Base-by-base conservation (phyloP, 352 stramenopile species). In the Chrysophaeum taylorii region DNA sequence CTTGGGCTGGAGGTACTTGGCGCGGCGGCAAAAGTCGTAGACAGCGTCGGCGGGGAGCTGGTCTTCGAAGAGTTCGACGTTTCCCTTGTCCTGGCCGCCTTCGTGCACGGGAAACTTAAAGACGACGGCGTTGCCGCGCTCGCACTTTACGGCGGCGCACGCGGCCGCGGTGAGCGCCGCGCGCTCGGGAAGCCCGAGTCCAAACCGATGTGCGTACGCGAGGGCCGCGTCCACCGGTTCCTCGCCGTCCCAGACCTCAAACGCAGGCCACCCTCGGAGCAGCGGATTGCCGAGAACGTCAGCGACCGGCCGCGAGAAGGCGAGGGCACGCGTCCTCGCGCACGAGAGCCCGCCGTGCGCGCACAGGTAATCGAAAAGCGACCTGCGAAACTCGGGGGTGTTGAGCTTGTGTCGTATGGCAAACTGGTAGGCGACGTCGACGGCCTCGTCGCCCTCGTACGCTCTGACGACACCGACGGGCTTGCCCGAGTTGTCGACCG, bases 231-330 rank as follows among this genome's bases (percentile, higher is more conserved):
- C 57, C 31, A n/a, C 36, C 2, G 57, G 33, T n/a, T 66, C 57
- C 57, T 66, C 57, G 57, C 31, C 57, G 33, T 66, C 57, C 57
- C 57, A 66, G 57, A 66, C 23, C 21, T 66, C 57, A 9, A 66
- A 42, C 23, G 15, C 27, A 2, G 31, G 27, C 33, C 35, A 66
- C 33, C 29, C 4, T 9, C 1, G 1, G 33, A 66, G 41, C 16
- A 23, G 9, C 33, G 15, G 5, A 23, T 21, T 36, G 33, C 33
- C 35, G 33, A 66, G 31, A n/a, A 66, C n/a, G 14, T 66, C 57
- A 31, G 57, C 31, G 18, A n/a, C 12, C 2, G 33, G 9, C 35
- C 57, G 57, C 1, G 57, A 66, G n/a, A 66, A 66, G 33, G 45
- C 57, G 14, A 31, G 15, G 21, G 57, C 33, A 23, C 27, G 7